These are phyloP conservation scores for Zygnema circumcarinatum DNA, from an alignment of 139 green algal genomes.

Conservation along the genomic window DNA sequence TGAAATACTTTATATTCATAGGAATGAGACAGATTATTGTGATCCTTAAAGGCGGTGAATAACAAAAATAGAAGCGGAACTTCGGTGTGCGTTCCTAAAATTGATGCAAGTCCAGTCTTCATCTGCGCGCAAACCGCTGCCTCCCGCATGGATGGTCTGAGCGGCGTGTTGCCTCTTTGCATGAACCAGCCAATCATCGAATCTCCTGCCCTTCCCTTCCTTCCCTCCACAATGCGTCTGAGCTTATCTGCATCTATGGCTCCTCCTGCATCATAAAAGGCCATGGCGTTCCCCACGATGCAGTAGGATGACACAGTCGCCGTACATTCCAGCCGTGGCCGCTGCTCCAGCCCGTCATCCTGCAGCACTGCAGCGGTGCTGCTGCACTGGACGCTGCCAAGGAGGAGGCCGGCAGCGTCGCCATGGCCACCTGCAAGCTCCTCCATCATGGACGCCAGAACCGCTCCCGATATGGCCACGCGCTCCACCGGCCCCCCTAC, in stretches of 20 bases:
- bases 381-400: slow-evolving; percentile 17
- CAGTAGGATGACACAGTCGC: slow-evolving; percentile 26
- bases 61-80: slow-evolving; percentile 13
- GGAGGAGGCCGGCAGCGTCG: slow-evolving; percentile 25
- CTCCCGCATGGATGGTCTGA: slow-evolving; percentile 42
- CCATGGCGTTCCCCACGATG: slow-evolving; percentile 32
- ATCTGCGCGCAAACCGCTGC: slow-evolving; percentile 6
- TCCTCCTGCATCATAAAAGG: slow-evolving; percentile 38
- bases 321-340: background rate
- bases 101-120: background rate
- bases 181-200: slow-evolving; percentile 40
- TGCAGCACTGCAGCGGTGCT: no score
- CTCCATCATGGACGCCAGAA: slow-evolving; percentile 38
- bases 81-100: background rate
- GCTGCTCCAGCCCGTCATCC: slow-evolving; percentile 6
- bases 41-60: background rate
- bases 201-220: background rate
- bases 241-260: slow-evolving; percentile 24
- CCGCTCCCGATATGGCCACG: slow-evolving; percentile 15
- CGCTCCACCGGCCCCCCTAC: slow-evolving; percentile 27
- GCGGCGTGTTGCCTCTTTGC: slow-evolving; percentile 23
- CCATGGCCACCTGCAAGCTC: background rate
- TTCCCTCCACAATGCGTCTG: background rate
- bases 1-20: slow-evolving; percentile 46
- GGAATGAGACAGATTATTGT: slow-evolving; percentile 10